Evolutionary conservation across 2,329 filamentous ascomycete genomes (phyloP).

Genomic region (Beauveria australis): DNA sequence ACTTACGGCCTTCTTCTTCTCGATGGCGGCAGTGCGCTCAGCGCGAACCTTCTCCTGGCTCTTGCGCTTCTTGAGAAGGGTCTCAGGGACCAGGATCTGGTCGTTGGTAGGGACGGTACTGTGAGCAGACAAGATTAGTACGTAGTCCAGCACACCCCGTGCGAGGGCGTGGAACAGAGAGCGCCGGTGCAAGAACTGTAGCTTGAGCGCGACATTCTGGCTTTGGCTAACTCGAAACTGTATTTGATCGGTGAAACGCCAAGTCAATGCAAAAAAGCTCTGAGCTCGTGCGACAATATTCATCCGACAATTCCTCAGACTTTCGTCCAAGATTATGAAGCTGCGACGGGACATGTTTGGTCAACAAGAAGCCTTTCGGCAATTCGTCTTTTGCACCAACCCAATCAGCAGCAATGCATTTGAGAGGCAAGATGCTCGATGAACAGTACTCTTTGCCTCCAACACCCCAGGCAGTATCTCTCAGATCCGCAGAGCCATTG

Average conservation of each 20-base stretch:
- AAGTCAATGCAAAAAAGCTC: neutral
- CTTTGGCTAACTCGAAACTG: conserved; percentile 76
- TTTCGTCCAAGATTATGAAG: conserved; percentile 30
- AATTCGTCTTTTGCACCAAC: neutral
- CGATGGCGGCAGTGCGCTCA: conserved; percentile 67
- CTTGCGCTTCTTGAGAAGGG: conserved; percentile 99
- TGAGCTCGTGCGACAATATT: conserved; percentile 29
- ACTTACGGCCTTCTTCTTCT: conserved; percentile 88
- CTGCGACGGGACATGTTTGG: conserved; percentile 20
- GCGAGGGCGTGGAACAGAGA: conserved; percentile 49
- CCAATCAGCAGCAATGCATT: conserved; percentile 57
- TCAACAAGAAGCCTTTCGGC: neutral
- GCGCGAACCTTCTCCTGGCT: conserved; percentile 98
- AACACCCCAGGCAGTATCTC: conserved; percentile 9
- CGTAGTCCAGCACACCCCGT: conserved; percentile 57
- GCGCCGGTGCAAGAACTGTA: conserved; percentile 90
- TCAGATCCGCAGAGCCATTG: conserved; percentile 33
- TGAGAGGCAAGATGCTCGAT: conserved; percentile 65
- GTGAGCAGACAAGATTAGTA: conserved; percentile 62
- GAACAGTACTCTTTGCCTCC: conserved; percentile 43
- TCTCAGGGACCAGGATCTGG: conserved; percentile 97
- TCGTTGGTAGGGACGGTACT: conserved; percentile 91
- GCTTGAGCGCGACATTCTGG: conserved; percentile 87
- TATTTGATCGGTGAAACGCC: conserved; percentile 68
- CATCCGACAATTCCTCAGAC: conserved; percentile 70